A percentile compares a stretch with the other conserved stretches of the same genome.
Conservation (phyloP, 805 yeast species). For the Cyberlindnera bimundalis region DNA sequence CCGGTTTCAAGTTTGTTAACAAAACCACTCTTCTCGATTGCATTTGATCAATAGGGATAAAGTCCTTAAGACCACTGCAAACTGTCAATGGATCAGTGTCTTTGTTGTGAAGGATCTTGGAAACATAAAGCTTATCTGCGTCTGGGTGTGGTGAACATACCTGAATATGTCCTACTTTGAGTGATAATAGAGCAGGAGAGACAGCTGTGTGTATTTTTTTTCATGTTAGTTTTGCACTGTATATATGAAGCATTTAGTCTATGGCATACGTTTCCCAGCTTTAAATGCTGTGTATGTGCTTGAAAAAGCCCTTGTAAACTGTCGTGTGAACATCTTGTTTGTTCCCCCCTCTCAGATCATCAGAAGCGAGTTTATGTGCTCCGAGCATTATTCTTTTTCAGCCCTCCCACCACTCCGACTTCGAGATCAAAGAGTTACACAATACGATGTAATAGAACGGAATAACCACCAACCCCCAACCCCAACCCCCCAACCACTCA, state of each 20-base stretch:
- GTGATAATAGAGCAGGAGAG: conserved; percentile 27
- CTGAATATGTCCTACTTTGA: conserved; percentile 47
- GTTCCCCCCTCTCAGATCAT: no score
- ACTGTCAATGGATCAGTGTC: conserved; percentile 34
- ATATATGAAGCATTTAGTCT: no score
- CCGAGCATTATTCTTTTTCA: no score
- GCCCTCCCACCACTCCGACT: no score
- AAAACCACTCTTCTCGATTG: conserved; percentile 44
- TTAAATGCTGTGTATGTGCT: conserved; percentile 2
- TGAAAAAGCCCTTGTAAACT: conserved; percentile 2
- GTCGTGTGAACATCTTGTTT: conserved; percentile 8
- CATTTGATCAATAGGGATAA: conserved; percentile 38
- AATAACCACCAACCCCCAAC: no score
- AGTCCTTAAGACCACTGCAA: conserved; percentile 56
- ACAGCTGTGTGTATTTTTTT: conserved; percentile 1
- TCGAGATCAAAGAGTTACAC: no score
- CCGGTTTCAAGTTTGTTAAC: conserved; percentile 54
- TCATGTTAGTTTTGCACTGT: no score
- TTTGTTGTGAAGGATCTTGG: conserved; percentile 34
- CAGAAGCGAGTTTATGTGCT: no score
- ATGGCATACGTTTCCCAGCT: conserved; percentile 8
- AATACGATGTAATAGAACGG: no score
- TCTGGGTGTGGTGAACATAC: conserved; percentile 47
- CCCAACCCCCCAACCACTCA: no score
- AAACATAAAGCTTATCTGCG: conserved; percentile 59